A percentile compares a stretch with the other conserved stretches of the same genome.
phyloP scores from a whole-genome alignment of 2,329 filamentous ascomycete species.

The Penicillium griseofulvum region DNA sequence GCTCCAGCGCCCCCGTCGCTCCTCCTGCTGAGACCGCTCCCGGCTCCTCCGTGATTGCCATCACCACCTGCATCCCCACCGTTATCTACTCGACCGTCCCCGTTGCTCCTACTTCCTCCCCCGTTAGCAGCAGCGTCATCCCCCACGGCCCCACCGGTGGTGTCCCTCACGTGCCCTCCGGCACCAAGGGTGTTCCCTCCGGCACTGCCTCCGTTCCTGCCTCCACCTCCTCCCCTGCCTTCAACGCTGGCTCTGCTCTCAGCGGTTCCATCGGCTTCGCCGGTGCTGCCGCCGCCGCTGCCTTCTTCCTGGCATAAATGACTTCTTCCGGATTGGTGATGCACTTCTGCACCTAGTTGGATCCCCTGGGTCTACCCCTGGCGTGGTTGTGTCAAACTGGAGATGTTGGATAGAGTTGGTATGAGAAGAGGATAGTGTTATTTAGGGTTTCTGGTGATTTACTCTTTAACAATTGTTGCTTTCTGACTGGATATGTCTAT shows the following conservation, averaged over 20 bases:
- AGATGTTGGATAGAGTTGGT: slow-evolving; percentile 9
- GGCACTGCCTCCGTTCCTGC: slow-evolving; percentile 5
- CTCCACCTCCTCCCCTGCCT: slow-evolving; percentile 19
- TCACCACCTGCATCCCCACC: slow-evolving; percentile 32
- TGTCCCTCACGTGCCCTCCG: slow-evolving; percentile 20
- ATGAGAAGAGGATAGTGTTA: slow-evolving; percentile 19
- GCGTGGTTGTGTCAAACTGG: background rate
- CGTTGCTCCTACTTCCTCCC: slow-evolving; percentile 10
- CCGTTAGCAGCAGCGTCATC: slow-evolving; percentile 9
- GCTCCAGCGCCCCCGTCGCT: slow-evolving; percentile 6
- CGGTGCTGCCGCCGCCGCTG: slow-evolving; percentile 29
- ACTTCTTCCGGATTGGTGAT: slow-evolving; percentile 14
- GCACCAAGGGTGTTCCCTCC: slow-evolving; percentile 10
- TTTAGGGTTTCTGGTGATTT: slow-evolving; percentile 25
- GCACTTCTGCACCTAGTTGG: slow-evolving; percentile 8
- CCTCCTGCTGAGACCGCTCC: slow-evolving; percentile 1
- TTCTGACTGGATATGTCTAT: slow-evolving; percentile 27
- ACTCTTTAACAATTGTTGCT: slow-evolving; percentile 22
- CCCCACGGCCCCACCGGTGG: slow-evolving; percentile 19
- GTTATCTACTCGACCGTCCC: slow-evolving; percentile 30
- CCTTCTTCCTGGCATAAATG: slow-evolving; percentile 36
- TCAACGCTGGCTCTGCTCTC: slow-evolving; percentile 30
- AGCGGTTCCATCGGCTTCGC: slow-evolving; percentile 31
- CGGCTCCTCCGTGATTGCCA: slow-evolving; percentile 16
- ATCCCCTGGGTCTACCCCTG: background rate